Percentiles rank a stretch among this genome's conserved stretches.
phyloP scores from a whole-genome alignment of 176 grass and related monocot genomes.

The Carex cristatella region DNA sequence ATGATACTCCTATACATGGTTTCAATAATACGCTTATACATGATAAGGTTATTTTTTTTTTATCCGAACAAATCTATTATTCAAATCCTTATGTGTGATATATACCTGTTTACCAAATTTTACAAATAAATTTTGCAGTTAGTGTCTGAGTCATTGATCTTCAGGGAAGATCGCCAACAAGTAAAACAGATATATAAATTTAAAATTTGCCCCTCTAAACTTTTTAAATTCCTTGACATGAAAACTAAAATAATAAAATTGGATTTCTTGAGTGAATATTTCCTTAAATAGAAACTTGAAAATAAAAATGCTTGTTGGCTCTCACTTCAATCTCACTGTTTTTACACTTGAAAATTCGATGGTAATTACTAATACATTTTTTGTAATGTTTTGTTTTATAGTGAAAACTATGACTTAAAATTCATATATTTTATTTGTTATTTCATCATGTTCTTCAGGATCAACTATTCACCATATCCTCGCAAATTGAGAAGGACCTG shows the following conservation, averaged over 20 bases:
- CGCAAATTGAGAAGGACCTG: not conserved
- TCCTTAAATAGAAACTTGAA: not conserved
- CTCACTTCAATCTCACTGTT: not conserved
- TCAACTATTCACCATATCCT: not conserved
- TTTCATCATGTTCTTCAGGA: not conserved
- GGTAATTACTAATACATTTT: not conserved
- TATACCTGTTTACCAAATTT: not conserved
- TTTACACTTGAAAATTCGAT: not conserved
- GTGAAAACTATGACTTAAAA: not conserved
- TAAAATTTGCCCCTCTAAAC: not conserved
- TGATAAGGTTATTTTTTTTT: too few relatives aligned
- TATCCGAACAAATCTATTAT: not conserved
- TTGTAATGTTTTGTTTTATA: not conserved
- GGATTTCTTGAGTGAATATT: not conserved
- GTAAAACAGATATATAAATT: not conserved
- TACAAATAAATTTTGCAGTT: not conserved
- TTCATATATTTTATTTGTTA: not conserved
- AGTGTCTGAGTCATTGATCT: not conserved
- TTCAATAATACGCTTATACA: not conserved
- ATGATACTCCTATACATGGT: not conserved
- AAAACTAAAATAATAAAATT: not conserved
- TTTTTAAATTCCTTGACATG: not conserved
- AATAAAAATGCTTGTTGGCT: not conserved
- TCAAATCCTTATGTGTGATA: not conserved
- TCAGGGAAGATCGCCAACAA: not conserved